A percentile compares a stretch with the other conserved stretches of the same genome.
Conservation (phyloP, 768 basidiomycete genomes). For the Austroboletus eburneus region DNA sequence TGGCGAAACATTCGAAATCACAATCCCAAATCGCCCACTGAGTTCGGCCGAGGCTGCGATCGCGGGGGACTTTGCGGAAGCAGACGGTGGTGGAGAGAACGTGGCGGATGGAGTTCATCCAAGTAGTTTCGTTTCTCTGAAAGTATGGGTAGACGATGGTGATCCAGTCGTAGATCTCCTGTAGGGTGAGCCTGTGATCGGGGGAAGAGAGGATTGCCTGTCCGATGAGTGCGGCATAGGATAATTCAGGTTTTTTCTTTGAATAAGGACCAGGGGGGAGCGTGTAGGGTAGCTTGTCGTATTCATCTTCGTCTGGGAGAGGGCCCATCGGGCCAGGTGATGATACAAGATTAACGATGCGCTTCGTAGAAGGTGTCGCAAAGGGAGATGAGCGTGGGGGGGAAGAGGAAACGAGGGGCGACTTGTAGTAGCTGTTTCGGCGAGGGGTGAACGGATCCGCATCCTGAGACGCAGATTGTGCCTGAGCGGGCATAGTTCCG, state of each 20-base stretch:
- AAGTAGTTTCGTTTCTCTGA: constrained; percentile 88
- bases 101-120: constrained; percentile 99
- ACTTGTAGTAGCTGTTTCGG: constrained; percentile 38
- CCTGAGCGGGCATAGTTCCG: constrained; percentile 28
- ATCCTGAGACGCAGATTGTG: constrained; percentile 31
- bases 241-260: constrained; percentile 72
- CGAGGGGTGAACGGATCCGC: constrained; percentile 50
- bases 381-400: constrained; percentile 56
- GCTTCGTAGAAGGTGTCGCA: constrained; percentile 55
- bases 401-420: constrained; percentile 58
- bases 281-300: constrained; percentile 63
- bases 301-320: constrained; percentile 59
- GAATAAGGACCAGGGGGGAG: constrained; percentile 86
- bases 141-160: constrained; percentile 92
- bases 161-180: constrained; percentile 97
- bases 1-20: constrained; percentile 77
- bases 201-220: constrained; percentile 88
- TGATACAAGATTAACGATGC: constrained; percentile 71
- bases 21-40: constrained; percentile 86
- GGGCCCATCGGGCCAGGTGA: constrained; percentile 77
- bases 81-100: constrained; percentile 89
- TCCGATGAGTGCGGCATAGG: constrained; percentile 94
- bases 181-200: constrained; percentile 80
- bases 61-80: constrained; percentile 81
- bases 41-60: constrained; percentile 74